Conservation (phyloP, 1,284 basidiomycete genomes). For the Xerocomus amazonicus region DNA sequence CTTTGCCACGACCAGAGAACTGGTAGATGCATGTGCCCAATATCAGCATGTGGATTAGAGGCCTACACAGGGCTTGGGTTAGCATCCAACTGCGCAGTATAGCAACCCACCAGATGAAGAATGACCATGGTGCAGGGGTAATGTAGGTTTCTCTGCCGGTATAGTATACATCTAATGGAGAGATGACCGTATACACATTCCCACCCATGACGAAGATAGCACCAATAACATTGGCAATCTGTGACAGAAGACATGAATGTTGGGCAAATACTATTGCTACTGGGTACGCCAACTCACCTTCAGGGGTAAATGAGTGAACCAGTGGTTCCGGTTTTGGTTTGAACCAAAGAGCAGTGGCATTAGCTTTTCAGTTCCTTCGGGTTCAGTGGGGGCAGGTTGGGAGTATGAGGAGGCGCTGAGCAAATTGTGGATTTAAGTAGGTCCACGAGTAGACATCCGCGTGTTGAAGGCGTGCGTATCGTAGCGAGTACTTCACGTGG, state of each 20-base stretch:
- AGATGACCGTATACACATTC: slow-evolving; percentile 82
- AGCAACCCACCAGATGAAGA: slow-evolving; percentile 66
- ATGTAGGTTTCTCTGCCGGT: slow-evolving; percentile 83
- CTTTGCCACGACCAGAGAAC: slow-evolving; percentile 77
- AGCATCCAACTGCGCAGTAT: slow-evolving; percentile 1
- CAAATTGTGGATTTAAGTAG: slow-evolving; percentile 27
- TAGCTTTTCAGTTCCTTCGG: background rate
- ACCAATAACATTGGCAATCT: slow-evolving; percentile 76
- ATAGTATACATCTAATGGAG: slow-evolving; percentile 65
- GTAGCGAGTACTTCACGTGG: background rate
- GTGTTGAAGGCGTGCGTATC: slow-evolving; percentile 26
- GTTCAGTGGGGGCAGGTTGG: slow-evolving; percentile 11
- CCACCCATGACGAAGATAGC: slow-evolving; percentile 80
- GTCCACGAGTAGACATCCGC: slow-evolving; percentile 17
- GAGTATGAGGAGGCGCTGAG: slow-evolving; percentile 10
- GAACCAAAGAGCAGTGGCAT: slow-evolving; percentile 26
- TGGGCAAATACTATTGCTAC: background rate
- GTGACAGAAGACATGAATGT: background rate
- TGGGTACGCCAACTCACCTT: slow-evolving; percentile 19
- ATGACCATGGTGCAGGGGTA: slow-evolving; percentile 86
- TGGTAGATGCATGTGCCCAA: slow-evolving; percentile 89
- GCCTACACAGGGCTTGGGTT: slow-evolving; percentile 40
- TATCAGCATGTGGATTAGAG: slow-evolving; percentile 81
- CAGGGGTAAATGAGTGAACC: slow-evolving; percentile 26
- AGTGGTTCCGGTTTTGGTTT: slow-evolving; percentile 24